Conservation (phyloP, 2,329 filamentous ascomycete species). For the Phymatotrichopsis omnivora region DNA sequence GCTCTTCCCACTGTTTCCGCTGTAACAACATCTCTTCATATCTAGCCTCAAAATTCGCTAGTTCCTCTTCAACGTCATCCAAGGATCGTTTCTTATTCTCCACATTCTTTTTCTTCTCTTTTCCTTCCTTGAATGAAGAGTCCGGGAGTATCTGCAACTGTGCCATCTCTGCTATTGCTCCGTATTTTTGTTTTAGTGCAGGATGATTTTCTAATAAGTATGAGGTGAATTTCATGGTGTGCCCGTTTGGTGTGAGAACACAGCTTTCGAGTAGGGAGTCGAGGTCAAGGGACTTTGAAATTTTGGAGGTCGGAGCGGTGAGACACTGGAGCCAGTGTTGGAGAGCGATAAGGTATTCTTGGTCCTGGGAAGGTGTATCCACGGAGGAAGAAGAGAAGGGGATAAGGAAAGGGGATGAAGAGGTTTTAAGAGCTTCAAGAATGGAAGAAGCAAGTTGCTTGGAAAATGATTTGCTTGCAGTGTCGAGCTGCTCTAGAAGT, state of each 20-base stretch:
- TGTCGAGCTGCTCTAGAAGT: conserved; percentile 21
- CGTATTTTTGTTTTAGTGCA: conserved; percentile 20
- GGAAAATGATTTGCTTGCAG: conserved; percentile 13
- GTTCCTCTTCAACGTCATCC: conserved; percentile 27
- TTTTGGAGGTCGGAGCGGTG: background rate
- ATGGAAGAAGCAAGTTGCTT: conserved; percentile 21
- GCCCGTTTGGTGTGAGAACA: background rate
- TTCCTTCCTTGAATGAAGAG: background rate
- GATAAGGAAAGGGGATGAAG: background rate
- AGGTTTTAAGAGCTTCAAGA: conserved; percentile 18
- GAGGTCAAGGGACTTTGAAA: background rate
- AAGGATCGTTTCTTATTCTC: conserved; percentile 13
- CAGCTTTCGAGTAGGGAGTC: background rate
- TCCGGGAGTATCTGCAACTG: conserved; percentile 10
- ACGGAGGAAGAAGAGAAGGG: conserved; percentile 4
- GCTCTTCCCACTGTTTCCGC: conserved; percentile 16
- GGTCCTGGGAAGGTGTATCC: conserved; percentile 23
- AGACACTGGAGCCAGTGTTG: conserved; percentile 9
- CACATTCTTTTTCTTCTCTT: background rate
- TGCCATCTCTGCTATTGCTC: conserved; percentile 16
- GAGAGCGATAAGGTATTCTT: background rate
- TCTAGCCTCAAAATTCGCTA: conserved; percentile 24
- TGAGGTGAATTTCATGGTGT: conserved; percentile 20
- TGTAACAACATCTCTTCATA: conserved; percentile 28
- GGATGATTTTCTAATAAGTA: conserved; percentile 19